Percentiles rank a stretch among this genome's conserved stretches.
phyloP scores from a whole-genome alignment of 2,329 filamentous ascomycete genomes.

The Ophiostoma piceae region DNA sequence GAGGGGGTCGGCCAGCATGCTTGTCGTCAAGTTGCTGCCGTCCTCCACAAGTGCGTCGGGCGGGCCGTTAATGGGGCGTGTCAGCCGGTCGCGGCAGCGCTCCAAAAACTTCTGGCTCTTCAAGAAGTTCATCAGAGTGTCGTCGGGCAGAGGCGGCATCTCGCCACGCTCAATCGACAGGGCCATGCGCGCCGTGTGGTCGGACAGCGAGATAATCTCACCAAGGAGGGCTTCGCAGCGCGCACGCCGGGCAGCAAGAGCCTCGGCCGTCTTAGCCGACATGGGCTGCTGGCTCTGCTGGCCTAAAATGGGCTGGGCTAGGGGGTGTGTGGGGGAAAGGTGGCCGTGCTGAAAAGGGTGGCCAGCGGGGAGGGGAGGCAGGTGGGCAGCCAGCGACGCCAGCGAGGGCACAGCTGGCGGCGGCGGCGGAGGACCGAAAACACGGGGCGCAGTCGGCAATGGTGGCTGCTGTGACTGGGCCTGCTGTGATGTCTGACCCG shows the following conservation, averaged over 20 bases:
- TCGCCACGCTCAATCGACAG: conserved; percentile 33
- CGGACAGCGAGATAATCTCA: conserved; percentile 41
- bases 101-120: conserved; percentile 27
- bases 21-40: conserved; percentile 20
- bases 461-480: conserved; percentile 5
- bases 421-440: conserved; percentile 28
- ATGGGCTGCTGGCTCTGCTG: conserved; percentile 20
- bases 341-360: conserved; percentile 20
- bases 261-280: conserved; percentile 25
- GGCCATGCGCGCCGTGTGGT: conserved; percentile 41
- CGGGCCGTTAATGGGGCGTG: conserved; percentile 18
- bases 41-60: conserved; percentile 19
- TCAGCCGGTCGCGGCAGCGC: conserved; percentile 26
- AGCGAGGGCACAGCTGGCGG: conserved; percentile 23
- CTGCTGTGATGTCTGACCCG: background rate
- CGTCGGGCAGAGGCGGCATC: conserved; percentile 27
- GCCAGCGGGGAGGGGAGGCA: conserved; percentile 20
- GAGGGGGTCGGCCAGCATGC: conserved; percentile 25
- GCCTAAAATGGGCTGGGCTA: background rate
- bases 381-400: conserved; percentile 24
- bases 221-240: conserved; percentile 34
- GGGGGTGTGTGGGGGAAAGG: background rate
- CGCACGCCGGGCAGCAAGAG: conserved; percentile 23
- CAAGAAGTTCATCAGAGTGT: conserved; percentile 26
- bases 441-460: conserved; percentile 18